Evolutionary conservation across 768 basidiomycete genomes (phyloP).

Genomic region (Gelatoporia subvermispora): DNA sequence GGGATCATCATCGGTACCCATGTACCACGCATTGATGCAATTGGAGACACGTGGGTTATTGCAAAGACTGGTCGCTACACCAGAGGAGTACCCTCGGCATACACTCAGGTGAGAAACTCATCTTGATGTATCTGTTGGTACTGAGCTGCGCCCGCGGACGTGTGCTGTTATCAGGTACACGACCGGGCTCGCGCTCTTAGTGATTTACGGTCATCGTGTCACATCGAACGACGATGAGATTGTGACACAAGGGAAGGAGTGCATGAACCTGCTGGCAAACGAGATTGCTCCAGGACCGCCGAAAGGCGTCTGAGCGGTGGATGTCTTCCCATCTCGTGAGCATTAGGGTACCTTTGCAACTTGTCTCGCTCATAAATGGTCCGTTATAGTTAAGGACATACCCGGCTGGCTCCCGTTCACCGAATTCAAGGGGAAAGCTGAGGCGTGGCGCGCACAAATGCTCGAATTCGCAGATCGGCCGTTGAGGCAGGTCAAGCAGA

Average conservation of each 20-base stretch:
- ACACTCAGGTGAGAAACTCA: not conserved
- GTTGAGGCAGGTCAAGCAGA: too few species aligned
- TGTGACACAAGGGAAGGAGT: conserved; percentile 14
- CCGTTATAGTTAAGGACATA: conserved; percentile 16
- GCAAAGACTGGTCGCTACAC: not conserved
- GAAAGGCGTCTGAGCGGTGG: conserved; percentile 5
- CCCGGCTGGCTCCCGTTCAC: conserved; percentile 27
- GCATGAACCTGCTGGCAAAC: conserved; percentile 11
- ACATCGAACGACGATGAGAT: conserved; percentile 12
- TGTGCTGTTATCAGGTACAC: not conserved
- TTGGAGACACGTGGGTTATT: not conserved
- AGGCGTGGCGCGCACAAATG: conserved; percentile 4
- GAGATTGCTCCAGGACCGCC: conserved; percentile 3
- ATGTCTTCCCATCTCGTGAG: conserved; percentile 11
- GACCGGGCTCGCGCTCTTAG: not conserved
- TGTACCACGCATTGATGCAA: not conserved
- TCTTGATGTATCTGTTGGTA: too few species aligned
- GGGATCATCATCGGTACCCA: not conserved
- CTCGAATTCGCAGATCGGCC: too few species aligned
- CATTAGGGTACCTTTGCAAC: not conserved
- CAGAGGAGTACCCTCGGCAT: not conserved
- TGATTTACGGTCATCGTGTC: not conserved
- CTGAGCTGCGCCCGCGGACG: not conserved
- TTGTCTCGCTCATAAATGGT: not conserved
- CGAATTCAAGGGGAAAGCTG: conserved; percentile 15